Evolutionary conservation across 768 basidiomycete species (phyloP).

Genomic region (Russula earlei): DNA sequence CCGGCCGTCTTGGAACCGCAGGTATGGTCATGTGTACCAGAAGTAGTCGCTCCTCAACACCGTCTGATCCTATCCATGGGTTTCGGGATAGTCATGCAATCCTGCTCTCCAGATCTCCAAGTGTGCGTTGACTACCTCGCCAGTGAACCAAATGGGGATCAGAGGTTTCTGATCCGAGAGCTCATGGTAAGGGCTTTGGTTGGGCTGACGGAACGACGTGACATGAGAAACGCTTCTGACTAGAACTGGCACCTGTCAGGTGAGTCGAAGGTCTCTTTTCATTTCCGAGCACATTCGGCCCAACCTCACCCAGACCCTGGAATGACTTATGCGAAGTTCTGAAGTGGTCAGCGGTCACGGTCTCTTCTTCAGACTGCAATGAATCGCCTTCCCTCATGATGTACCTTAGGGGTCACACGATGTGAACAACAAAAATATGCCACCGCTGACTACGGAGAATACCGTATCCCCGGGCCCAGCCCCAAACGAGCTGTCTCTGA

Average conservation of each 20-base stretch:
- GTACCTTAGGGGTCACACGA: neutral
- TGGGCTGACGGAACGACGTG: neutral
- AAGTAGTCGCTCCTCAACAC: neutral
- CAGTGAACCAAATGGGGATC: neutral
- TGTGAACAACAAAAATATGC: neutral
- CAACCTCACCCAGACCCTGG: neutral
- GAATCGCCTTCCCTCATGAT: neutral
- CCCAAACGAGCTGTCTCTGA: neutral
- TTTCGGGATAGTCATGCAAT: neutral
- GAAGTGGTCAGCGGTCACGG: conserved; percentile 6
- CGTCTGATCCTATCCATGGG: neutral
- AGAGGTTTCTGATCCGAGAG: neutral
- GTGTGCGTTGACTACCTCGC: neutral
- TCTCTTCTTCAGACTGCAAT: conserved; percentile 7
- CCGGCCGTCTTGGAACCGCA: conserved; percentile 7
- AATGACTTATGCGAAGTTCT: conserved; percentile 9
- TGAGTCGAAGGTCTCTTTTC: conserved; percentile 4
- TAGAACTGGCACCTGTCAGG: conserved; percentile 14
- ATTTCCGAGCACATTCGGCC: conserved; percentile 3
- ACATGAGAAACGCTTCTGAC: conserved; percentile 1
- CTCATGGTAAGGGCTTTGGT: neutral
- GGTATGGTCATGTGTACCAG: neutral
- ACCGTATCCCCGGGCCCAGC: neutral
- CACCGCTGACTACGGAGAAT: neutral
- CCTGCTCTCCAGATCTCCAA: neutral